phyloP scores from a whole-genome alignment of 1,139 yeast genomes.

The Arxiozyma bovina region DNA sequence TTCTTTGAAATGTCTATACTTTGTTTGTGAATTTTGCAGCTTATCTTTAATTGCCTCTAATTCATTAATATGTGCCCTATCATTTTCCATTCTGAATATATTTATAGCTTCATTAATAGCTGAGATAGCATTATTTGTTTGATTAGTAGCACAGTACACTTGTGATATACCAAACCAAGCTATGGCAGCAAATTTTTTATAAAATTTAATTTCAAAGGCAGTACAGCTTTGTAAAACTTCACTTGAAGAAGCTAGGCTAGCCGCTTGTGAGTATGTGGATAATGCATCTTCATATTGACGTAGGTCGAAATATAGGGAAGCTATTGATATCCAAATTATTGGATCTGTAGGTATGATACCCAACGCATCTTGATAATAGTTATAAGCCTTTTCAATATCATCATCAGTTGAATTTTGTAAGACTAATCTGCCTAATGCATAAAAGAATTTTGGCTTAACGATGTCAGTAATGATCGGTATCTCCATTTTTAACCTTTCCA shows the following conservation, averaged over 20 bases:
- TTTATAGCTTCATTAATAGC: constrained; percentile 18
- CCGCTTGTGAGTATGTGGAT: constrained; percentile 59
- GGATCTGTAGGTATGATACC: constrained; percentile 48
- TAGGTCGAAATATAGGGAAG: constrained; percentile 48
- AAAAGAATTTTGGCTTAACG: constrained; percentile 12
- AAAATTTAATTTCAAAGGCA: constrained; percentile 6
- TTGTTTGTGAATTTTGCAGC: neutral
- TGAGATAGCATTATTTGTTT: constrained; percentile 17
- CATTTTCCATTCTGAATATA: constrained; percentile 15
- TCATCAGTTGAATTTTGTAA: constrained; percentile 11
- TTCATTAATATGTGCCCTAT: constrained; percentile 10
- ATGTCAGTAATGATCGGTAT: constrained; percentile 3
- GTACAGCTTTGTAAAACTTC: constrained; percentile 2
- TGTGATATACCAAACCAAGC: constrained; percentile 28
- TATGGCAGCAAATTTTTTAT: constrained; percentile 17
- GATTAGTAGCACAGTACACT: constrained; percentile 18
- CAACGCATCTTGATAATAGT: constrained; percentile 49
- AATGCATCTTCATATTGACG: constrained; percentile 57
- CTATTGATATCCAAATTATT: constrained; percentile 59
- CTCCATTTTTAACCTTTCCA: constrained; percentile 9
- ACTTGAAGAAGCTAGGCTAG: constrained; percentile 12
- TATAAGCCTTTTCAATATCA: constrained; percentile 32
- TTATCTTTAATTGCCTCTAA: constrained; percentile 8
- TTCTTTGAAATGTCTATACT: constrained; percentile 1
- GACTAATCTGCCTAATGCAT: constrained; percentile 19